Percentiles rank a stretch among this genome's conserved stretches.
Evolutionary conservation across 257 asterid species (phyloP).

Genomic region (Petunia secreta): DNA sequence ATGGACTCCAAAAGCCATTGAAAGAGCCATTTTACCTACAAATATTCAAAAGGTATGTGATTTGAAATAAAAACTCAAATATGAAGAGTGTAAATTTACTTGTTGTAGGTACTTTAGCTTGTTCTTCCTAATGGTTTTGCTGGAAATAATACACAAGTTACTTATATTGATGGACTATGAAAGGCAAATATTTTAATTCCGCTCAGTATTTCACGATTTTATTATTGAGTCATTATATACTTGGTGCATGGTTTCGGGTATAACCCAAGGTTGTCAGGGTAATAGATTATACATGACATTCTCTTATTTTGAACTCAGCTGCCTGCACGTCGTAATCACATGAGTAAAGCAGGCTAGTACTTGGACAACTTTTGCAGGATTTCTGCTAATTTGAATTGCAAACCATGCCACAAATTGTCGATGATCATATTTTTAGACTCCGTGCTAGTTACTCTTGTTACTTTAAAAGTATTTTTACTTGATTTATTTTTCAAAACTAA

Average conservation of each 20-base stretch:
- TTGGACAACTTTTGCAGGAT: background rate
- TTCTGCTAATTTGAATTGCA: background rate
- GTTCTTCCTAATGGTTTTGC: background rate
- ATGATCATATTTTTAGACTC: background rate
- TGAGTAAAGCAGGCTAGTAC: conserved; percentile 17
- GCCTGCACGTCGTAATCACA: background rate
- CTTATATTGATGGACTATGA: background rate
- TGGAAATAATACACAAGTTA: conserved; percentile 2
- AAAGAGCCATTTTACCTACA: conserved; percentile 68
- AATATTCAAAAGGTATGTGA: conserved; percentile 63
- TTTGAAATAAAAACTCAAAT: conserved; percentile 13
- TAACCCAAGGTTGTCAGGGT: background rate
- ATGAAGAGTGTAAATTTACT: background rate
- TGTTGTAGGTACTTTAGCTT: conserved; percentile 17
- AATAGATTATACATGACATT: background rate
- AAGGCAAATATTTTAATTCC: background rate
- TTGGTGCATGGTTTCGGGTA: background rate
- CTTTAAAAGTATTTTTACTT: background rate
- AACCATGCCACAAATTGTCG: background rate
- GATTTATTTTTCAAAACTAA: background rate
- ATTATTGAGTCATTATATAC: conserved; percentile 5
- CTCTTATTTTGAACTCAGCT: background rate
- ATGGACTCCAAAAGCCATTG: conserved; percentile 79
- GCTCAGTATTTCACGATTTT: conserved; percentile 18
- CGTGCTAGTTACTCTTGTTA: background rate